Conservation (phyloP, 495 filamentous ascomycete genomes). For the Talaromyces wortmannii region DNA sequence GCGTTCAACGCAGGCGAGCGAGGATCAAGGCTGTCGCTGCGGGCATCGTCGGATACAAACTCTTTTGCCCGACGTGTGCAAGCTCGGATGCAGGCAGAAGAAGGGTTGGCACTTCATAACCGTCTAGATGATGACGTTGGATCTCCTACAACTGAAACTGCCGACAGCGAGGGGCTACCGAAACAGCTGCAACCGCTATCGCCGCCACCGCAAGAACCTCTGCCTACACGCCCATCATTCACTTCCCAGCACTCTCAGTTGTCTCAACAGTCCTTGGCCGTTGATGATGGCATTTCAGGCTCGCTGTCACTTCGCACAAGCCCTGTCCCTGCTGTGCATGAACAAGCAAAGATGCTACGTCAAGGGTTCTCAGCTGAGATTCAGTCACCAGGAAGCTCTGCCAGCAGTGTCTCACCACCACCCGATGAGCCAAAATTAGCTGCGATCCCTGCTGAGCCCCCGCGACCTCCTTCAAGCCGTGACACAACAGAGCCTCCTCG, state of each 20-base stretch:
- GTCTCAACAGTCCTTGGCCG: slow-evolving; percentile 1
- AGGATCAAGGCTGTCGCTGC: slow-evolving; percentile 35
- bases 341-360: neutral
- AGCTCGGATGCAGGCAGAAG: slow-evolving; percentile 66
- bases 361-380: neutral
- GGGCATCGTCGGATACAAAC: slow-evolving; percentile 31
- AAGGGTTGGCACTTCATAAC: slow-evolving; percentile 60
- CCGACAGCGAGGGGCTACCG: slow-evolving; percentile 10
- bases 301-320: slow-evolving; percentile 2
- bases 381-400: slow-evolving; percentile 1
- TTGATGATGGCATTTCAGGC: neutral
- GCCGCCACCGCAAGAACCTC: neutral
- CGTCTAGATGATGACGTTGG: slow-evolving; percentile 19
- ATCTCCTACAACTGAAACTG: slow-evolving; percentile 20
- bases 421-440: neutral
- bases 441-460: neutral
- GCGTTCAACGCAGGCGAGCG: slow-evolving; percentile 21
- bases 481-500: neutral
- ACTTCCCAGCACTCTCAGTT: slow-evolving; percentile 1
- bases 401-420: slow-evolving; percentile 24
- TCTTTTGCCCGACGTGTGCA: slow-evolving; percentile 51
- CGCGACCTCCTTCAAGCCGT: neutral
- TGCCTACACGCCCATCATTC: slow-evolving; percentile 2
- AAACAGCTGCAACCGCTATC: neutral
- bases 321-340: slow-evolving; percentile 3